Evolutionary conservation across 139 green algal species (phyloP).

Genomic region (Zygnema cylindricum): DNA sequence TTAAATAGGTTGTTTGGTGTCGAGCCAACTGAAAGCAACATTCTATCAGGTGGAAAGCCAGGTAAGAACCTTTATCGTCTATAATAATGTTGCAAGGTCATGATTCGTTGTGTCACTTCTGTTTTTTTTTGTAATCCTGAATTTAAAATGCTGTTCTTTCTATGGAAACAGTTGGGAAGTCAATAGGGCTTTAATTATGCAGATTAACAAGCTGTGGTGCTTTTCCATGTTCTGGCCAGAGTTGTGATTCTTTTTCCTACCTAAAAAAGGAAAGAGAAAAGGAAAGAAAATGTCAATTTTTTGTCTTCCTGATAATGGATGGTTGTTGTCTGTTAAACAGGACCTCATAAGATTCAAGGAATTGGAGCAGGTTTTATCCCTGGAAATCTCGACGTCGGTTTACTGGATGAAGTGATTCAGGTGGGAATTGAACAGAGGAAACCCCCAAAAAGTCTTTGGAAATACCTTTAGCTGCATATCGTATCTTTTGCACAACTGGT

Average conservation of each 20-base stretch:
- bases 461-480: no score
- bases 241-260: no score
- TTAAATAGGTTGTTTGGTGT: conserved; percentile 80
- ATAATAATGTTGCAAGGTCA: neutral
- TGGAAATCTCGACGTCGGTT: conserved; percentile 84
- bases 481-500: no score
- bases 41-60: conserved; percentile 90
- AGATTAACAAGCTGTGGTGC: no score
- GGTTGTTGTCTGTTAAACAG: conserved; percentile 46
- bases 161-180: no score
- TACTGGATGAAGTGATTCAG: conserved; percentile 91
- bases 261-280: no score
- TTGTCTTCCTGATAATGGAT: no score
- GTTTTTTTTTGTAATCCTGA: neutral
- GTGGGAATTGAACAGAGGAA: no score
- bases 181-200: no score
- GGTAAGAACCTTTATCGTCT: neutral
- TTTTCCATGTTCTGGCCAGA: no score
- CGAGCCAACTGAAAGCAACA: conserved; percentile 89
- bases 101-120: neutral
- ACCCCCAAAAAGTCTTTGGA: no score
- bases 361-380: conserved; percentile 98
- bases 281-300: no score
- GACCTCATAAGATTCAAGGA: conserved; percentile 97
- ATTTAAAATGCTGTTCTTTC: neutral